Percentiles rank a stretch among this genome's conserved stretches.
These are phyloP conservation scores for Leucocoprinus sp. DNA, from an alignment of 768 basidiomycete species.

Conservation along the genomic window DNA sequence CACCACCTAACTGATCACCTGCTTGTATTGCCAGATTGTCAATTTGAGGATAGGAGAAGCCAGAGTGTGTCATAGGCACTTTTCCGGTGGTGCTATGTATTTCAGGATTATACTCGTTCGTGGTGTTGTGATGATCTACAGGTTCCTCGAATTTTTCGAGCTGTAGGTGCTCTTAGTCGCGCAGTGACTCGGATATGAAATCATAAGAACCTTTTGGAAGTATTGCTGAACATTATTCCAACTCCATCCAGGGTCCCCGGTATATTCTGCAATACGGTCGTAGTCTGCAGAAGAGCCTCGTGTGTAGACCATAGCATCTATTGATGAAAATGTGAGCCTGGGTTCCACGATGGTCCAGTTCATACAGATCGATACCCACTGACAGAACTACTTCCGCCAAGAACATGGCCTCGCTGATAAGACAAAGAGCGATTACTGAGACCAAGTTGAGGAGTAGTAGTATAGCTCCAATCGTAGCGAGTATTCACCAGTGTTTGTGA, in stretches of 20 bases:
- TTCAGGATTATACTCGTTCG: constrained; percentile 15
- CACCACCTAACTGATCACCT: constrained; percentile 8
- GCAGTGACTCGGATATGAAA: background rate
- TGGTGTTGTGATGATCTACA: constrained; percentile 13
- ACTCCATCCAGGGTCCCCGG: constrained; percentile 23
- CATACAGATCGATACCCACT: constrained; percentile 16
- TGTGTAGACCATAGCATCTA: constrained; percentile 17
- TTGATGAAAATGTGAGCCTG: background rate
- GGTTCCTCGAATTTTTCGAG: constrained; percentile 15
- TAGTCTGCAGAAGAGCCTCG: constrained; percentile 8
- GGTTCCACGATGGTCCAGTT: background rate
- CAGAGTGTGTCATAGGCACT: constrained; percentile 14
- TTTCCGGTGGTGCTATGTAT: constrained; percentile 16
- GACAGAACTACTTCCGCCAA: constrained; percentile 24
- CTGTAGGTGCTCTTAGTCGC: constrained; percentile 12
- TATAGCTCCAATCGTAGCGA: constrained; percentile 23
- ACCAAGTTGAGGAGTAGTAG: constrained; percentile 19
- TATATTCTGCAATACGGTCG: constrained; percentile 18
- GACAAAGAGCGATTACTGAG: constrained; percentile 17
- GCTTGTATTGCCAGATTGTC: constrained; percentile 18
- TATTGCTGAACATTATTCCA: constrained; percentile 23
- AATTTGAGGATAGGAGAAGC: constrained; percentile 11
- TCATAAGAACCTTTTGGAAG: constrained; percentile 16
- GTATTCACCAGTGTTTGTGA: background rate
- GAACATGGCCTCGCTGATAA: constrained; percentile 20